Conservation (phyloP, 164 flowering plant genomes). For the Kalanchoe fedtschenkoi region DNA sequence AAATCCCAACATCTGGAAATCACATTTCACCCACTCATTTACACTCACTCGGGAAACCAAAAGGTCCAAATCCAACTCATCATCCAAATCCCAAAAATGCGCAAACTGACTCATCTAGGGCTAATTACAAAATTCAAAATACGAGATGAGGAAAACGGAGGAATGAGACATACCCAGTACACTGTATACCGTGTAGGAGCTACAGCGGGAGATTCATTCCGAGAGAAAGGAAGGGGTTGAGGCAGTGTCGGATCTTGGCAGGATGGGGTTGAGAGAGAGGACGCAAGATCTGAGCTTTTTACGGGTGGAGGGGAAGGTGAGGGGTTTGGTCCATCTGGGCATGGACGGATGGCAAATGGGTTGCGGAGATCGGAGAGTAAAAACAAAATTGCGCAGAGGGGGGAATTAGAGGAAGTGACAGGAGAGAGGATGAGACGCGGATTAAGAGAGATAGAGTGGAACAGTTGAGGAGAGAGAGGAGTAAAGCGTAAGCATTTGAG, state of each 20-base stretch:
- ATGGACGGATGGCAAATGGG: not conserved
- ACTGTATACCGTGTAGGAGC: not conserved
- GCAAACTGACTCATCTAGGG: not conserved
- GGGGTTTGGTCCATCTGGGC: not conserved
- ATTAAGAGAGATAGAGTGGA: not conserved
- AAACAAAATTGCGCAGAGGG: not conserved
- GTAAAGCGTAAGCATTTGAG: too few species aligned
- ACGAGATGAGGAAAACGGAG: not conserved
- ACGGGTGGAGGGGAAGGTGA: not conserved
- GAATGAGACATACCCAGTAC: too few species aligned
- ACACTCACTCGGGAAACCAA: not conserved
- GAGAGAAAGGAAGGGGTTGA: not conserved
- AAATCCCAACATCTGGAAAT: not conserved
- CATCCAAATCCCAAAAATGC: not conserved
- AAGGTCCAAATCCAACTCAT: not conserved
- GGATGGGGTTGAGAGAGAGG: not conserved
- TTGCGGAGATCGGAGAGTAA: not conserved
- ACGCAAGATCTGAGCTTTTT: slow-evolving; percentile 1
- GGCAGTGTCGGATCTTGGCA: not conserved
- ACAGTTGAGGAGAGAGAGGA: not conserved
- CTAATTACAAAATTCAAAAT: not conserved
- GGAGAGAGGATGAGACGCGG: not conserved
- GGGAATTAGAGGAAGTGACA: not conserved
- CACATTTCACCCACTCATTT: not conserved
- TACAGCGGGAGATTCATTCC: not conserved